Evolutionary conservation across 345 rosid genomes (phyloP).

Genomic region (Microthlaspi erraticum): DNA sequence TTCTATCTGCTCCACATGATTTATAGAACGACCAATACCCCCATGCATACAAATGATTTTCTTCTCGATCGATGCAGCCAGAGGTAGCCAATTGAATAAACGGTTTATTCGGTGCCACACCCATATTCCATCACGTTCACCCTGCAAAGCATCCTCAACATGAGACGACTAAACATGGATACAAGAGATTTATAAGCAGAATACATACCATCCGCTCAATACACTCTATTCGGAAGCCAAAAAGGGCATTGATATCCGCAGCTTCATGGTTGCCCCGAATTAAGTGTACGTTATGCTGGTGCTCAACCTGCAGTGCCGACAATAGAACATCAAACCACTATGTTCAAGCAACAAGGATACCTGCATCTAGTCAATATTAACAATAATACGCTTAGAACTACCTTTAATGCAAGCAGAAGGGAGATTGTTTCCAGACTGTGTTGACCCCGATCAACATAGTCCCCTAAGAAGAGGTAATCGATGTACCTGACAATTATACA

Average conservation of each 20-base stretch:
- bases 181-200: slow-evolving; percentile 23
- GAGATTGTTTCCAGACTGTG: slow-evolving; percentile 90
- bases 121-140: slow-evolving; percentile 97
- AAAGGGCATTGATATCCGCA: slow-evolving; percentile 94
- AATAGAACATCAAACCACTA: slow-evolving; percentile 28
- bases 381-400: slow-evolving; percentile 37
- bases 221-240: slow-evolving; percentile 92
- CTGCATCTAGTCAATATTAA: slow-evolving; percentile 23
- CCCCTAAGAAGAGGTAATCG: slow-evolving; percentile 95
- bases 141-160: slow-evolving; percentile 51
- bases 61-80: slow-evolving; percentile 89
- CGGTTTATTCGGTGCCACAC: slow-evolving; percentile 93
- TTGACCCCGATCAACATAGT: slow-evolving; percentile 96
- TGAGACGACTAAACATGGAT: slow-evolving; percentile 29
- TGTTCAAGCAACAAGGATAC: slow-evolving; percentile 23
- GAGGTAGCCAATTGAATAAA: slow-evolving; percentile 90
- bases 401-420: slow-evolving; percentile 93
- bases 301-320: slow-evolving; percentile 68
- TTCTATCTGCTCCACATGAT: slow-evolving; percentile 89
- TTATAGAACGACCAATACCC: slow-evolving; percentile 94
- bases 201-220: slow-evolving; percentile 86
- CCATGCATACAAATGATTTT: slow-evolving; percentile 97
- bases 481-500: slow-evolving; percentile 68
- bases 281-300: slow-evolving; percentile 80
- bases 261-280: slow-evolving; percentile 99